Conservation (phyloP, 257 asterid genomes). For the Solanum etuberosum region DNA sequence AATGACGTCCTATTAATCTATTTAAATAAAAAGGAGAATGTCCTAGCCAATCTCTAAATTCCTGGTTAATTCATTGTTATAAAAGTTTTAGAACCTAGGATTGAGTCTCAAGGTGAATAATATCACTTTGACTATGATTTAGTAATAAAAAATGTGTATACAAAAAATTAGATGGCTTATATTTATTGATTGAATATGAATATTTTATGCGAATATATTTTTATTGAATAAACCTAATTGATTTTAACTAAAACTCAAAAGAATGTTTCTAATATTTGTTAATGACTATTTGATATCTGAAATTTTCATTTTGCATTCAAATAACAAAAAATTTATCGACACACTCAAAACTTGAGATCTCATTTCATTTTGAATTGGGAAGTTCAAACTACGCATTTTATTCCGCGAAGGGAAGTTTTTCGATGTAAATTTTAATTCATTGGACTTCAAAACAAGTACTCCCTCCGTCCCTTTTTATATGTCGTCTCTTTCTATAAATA, state of each 20-base stretch:
- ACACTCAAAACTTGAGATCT: neutral
- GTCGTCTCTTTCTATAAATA: too few species aligned
- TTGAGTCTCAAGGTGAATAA: neutral
- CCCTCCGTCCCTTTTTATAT: too few species aligned
- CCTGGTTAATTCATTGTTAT: neutral
- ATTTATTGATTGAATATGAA: neutral
- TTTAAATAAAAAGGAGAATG: neutral
- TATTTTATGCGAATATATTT: neutral
- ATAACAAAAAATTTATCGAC: neutral
- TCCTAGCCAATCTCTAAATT: too few species aligned
- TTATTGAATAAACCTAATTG: neutral
- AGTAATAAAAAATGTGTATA: neutral
- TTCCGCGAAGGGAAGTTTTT: too few species aligned
- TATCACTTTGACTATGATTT: neutral
- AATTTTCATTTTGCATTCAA: neutral
- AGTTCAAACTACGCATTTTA: too few species aligned
- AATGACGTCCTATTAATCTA: neutral
- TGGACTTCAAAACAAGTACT: neutral
- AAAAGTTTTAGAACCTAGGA: neutral
- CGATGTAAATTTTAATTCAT: too few species aligned
- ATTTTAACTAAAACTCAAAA: neutral
- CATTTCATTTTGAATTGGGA: neutral
- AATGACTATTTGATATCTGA: rapidly evolving
- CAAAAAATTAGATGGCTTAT: neutral
- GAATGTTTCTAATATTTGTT: neutral